phyloP scores from a whole-genome alignment of 1,284 basidiomycete species.

The Neolentinus lepideus region DNA sequence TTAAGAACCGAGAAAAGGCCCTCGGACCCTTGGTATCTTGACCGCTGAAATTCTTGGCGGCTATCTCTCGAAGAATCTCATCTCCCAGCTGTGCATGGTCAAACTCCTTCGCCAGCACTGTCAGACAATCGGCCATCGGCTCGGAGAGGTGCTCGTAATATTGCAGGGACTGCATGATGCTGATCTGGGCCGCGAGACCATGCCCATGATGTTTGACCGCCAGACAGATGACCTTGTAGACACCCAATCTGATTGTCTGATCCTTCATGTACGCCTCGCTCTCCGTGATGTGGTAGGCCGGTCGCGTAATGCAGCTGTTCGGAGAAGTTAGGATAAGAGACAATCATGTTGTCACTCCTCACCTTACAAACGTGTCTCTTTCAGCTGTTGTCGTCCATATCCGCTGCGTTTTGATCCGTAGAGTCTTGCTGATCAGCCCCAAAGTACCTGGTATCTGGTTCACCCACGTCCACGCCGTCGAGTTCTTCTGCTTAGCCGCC shows the following conservation, averaged over 20 bases:
- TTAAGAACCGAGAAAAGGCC: conserved; percentile 82
- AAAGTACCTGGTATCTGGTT: conserved; percentile 70
- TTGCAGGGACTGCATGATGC: conserved; percentile 87
- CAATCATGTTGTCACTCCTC: conserved; percentile 18
- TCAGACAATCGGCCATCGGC: conserved; percentile 88
- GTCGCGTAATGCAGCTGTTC: conserved; percentile 76
- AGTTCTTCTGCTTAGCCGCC: conserved; percentile 36
- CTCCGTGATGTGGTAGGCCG: conserved; percentile 84
- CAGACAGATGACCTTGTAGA: conserved; percentile 87
- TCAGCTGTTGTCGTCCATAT: conserved; percentile 87
- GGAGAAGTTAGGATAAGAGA: conserved; percentile 4
- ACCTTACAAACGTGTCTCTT: conserved; percentile 80
- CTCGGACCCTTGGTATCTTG: conserved; percentile 87
- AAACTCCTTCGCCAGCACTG: conserved; percentile 78
- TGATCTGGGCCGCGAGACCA: conserved; percentile 78
- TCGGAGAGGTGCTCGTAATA: conserved; percentile 95
- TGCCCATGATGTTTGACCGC: conserved; percentile 92
- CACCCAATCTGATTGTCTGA: conserved; percentile 60
- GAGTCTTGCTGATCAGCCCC: conserved; percentile 60
- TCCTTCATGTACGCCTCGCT: conserved; percentile 86
- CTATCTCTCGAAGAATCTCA: conserved; percentile 84
- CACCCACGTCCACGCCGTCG: conserved; percentile 67
- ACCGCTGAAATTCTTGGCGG: conserved; percentile 68
- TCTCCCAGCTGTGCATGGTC: conserved; percentile 89
- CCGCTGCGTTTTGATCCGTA: conserved; percentile 70